Base-by-base conservation (phyloP, 2,329 filamentous ascomycete species). In the Erysiphe pulchra region DNA sequence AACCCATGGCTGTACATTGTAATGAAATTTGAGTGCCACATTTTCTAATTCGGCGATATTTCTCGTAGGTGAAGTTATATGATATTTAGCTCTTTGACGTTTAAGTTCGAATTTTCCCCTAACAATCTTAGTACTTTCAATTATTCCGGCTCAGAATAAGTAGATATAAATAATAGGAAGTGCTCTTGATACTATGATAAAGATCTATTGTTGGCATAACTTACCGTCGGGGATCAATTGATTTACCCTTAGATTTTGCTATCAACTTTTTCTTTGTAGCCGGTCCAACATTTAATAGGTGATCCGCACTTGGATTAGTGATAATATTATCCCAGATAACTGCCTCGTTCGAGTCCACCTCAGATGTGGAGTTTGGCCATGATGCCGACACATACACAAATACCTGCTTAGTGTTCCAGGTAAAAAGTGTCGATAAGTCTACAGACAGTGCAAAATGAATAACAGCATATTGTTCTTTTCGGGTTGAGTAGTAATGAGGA, bases 331-430 rank as follows among this genome's bases (percentile, higher is more conserved):
- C 87, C 90, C 87, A 95, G 64, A 98, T 87, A 50, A 94, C 79
- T 54, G 82, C 81, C 63, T 85, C 71, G 62, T 79, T 79, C 8
- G 48, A 48, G 10, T 50, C 64, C 40, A 47, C 54, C 45, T 49
- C 45, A 5, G 52, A 50, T 32, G 50, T 56, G 34, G 54, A 53
- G 28, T 61, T 54, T 39, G 68, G 65, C 75, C 75, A 79, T 55
- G 76, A 77, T 46, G 87, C 87, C 46, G 84, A 87, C 48, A 98
- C 77, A 66, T 93, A 98, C 61, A 94, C 77, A 64, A 95, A 98
- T 56, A 98, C 66, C 64, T 95, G 83, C 63, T 98, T 98, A 17
- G 92, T 98, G 69, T 98, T 98, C 90, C 87, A 98, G 58, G 82
- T 92, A 71, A 95, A 95, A 55, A 98, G 81, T 39, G 79, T 79